Evolutionary conservation across 805 yeast genomes (phyloP), one percentile per base, ranked within the genome.

Genomic region (Kuraishia ogatae): DNA sequence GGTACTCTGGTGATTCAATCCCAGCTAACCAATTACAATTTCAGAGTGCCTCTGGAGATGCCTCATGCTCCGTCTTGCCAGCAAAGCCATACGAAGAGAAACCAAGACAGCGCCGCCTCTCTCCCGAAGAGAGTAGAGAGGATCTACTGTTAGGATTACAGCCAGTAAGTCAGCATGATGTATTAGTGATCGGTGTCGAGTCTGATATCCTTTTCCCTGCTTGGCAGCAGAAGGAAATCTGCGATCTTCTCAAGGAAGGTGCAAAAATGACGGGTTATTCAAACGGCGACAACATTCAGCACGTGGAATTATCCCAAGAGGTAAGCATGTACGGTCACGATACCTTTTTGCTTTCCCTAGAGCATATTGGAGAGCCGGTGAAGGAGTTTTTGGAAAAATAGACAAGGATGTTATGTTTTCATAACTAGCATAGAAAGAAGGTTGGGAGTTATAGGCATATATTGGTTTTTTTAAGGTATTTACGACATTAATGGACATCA

Each of bases 171-270:
- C 75, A 84, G 59, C 82, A 83, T 57, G 83, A 87, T 39, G 77
- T 88, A 2, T 73, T 92, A 55, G 89, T 92, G 2, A 79, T 92
- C 53, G 97, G 97, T 11, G 97, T 91, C n/a, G 94, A 89, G 65
- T 85, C 94, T 1, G 97, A 92, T 66, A 87, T 88, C 48, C 75
- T 92, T 53, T 92, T 92, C 75, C 97, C 97, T 1, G 89, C 85
- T 43, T 89, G 97, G 96, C 97, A 92, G 72, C 97, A 92, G 70
- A 71, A 84, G 55, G 97, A 92, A 66, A 83, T 89, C 55, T 84
- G 82, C 28, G 79, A 81, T 17, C 80, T 83, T 43, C 74, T 92
- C 51, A 71, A 66, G 53, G 66, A 71, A 49, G 72, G 70, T 2
- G 59, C 65, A 17, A 63, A 62, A 19, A 67, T 67, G 51, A 71